Evolutionary conservation across 768 basidiomycete genomes (phyloP).

Genomic region (Hortiboletus flavorubellus): DNA sequence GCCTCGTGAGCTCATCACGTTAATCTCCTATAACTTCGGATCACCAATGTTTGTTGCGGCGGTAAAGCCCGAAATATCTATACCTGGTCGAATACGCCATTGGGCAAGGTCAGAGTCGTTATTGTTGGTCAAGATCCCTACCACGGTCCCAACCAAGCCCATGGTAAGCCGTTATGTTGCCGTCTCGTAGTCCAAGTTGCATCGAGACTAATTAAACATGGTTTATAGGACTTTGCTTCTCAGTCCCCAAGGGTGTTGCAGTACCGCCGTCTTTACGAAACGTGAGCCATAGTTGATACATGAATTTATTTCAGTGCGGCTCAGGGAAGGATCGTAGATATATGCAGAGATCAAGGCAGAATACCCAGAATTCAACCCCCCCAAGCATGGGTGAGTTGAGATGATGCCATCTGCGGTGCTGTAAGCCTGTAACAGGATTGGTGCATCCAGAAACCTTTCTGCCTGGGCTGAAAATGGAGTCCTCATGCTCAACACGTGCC

Average conservation of each 20-base stretch:
- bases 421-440: not conserved
- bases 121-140: constrained; percentile 92
- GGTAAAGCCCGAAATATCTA: constrained; percentile 76
- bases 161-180: constrained; percentile 48
- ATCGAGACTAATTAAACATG: constrained; percentile 7
- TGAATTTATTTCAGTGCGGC: constrained; percentile 2
- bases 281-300: constrained; percentile 39
- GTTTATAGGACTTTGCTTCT: constrained; percentile 75
- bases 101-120: constrained; percentile 82
- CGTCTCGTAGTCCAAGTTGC: not conserved
- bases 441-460: constrained; percentile 61
- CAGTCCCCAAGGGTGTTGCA: constrained; percentile 73
- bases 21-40: constrained; percentile 27
- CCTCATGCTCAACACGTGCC: constrained; percentile 86
- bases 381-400: constrained; percentile 74
- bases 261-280: constrained; percentile 83
- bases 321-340: constrained; percentile 49
- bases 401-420: constrained; percentile 3
- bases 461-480: constrained; percentile 85
- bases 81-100: constrained; percentile 85
- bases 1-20: constrained; percentile 44
- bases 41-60: constrained; percentile 15
- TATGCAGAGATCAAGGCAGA: constrained; percentile 83
- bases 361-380: constrained; percentile 74
- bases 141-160: constrained; percentile 76